Percentiles rank a stretch among this genome's conserved stretches.
Evolutionary conservation across 2,329 filamentous ascomycete species (phyloP).

Genomic region (Claviceps sp.): DNA sequence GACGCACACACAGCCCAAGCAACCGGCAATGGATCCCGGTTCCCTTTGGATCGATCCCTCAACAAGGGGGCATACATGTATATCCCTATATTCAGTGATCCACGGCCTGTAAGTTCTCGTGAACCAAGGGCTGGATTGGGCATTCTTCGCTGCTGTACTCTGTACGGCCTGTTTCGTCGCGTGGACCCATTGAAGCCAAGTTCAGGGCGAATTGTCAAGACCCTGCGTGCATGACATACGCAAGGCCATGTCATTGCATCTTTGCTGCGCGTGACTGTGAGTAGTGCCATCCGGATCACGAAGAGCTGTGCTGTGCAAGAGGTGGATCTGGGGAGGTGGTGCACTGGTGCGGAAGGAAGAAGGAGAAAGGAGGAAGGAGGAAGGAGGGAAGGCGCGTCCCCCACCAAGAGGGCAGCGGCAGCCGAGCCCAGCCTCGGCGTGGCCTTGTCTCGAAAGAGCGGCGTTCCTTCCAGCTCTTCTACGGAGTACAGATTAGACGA

Average conservation of each 20-base stretch:
- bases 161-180: not conserved
- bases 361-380: not conserved
- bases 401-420: not conserved
- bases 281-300: constrained; percentile 4
- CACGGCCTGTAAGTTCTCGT: not conserved
- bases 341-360: not conserved
- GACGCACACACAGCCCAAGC: not conserved
- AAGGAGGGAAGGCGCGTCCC: not conserved
- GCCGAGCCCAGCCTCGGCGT: not conserved
- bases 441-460: not conserved
- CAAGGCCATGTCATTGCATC: not conserved
- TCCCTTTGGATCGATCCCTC: too few relatives aligned
- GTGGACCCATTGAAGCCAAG: not conserved
- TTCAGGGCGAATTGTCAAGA: not conserved
- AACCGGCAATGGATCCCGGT: too few relatives aligned
- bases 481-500: not conserved
- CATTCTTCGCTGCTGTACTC: not conserved
- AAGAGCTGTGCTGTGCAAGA: not conserved
- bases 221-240: not conserved
- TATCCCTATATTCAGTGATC: not conserved
- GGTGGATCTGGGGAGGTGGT: not conserved
- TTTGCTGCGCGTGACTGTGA: constrained; percentile 4
- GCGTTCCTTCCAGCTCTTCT: not conserved
- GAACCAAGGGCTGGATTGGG: not conserved
- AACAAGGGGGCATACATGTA: not conserved